phyloP scores from a whole-genome alignment of 768 basidiomycete species.

The Neoboletus subvelutipes region DNA sequence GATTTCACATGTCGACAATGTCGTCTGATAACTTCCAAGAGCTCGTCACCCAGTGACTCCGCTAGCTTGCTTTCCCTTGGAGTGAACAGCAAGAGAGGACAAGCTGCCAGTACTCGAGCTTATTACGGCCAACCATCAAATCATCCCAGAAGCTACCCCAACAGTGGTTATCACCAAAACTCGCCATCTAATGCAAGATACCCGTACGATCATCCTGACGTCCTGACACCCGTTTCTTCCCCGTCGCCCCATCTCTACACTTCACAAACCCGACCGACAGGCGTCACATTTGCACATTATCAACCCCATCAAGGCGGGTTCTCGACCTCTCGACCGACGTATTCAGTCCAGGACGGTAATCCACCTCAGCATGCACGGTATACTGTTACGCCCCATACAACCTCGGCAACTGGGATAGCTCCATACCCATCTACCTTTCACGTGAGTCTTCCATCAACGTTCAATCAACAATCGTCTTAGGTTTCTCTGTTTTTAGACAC shows the following conservation, averaged over 20 bases:
- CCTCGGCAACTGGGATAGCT: conserved; percentile 11
- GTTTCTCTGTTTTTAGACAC: conserved; percentile 3
- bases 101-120: conserved; percentile 10
- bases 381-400: conserved; percentile 16
- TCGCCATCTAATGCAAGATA: conserved; percentile 21
- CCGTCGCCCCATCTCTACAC: conserved; percentile 16
- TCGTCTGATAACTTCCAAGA: conserved; percentile 24
- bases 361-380: conserved; percentile 20
- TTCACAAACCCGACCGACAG: conserved; percentile 22
- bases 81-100: conserved; percentile 8
- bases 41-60: conserved; percentile 7
- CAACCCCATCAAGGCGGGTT: conserved; percentile 39
- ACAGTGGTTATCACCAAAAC: conserved; percentile 15
- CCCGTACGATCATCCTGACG: conserved; percentile 23
- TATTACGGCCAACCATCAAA: conserved; percentile 15
- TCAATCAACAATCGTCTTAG: neutral
- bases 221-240: conserved; percentile 14
- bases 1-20: conserved; percentile 78
- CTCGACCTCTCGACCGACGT: conserved; percentile 34
- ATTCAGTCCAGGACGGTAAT: conserved; percentile 21
- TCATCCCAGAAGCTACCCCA: conserved; percentile 20
- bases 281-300: conserved; percentile 39
- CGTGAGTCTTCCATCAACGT: conserved; percentile 11
- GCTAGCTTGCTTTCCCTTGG: conserved; percentile 6
- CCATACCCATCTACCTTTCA: conserved; percentile 29